Evolutionary conservation across 352 stramenopile species (phyloP).

Genomic region (Plasmopara halstedii): DNA sequence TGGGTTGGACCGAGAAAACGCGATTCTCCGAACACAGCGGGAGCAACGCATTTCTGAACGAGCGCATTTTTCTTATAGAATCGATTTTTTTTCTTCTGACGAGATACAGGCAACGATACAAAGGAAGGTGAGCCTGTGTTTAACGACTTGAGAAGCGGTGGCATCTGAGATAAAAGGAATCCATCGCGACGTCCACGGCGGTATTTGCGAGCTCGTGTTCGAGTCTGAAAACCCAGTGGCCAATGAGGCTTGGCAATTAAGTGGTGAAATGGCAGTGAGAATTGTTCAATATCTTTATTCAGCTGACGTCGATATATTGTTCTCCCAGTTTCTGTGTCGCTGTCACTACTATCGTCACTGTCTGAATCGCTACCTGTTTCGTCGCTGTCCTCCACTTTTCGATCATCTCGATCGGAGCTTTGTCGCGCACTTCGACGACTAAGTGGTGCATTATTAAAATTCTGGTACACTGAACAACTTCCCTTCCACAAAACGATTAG

Average conservation of each 20-base stretch:
- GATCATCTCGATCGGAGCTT: conserved; percentile 12
- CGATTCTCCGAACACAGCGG: conserved; percentile 61
- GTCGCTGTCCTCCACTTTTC: conserved; percentile 7
- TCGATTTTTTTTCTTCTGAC: conserved; percentile 21
- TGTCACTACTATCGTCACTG: background rate
- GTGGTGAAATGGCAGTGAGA: conserved; percentile 44
- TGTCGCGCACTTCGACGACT: conserved; percentile 12
- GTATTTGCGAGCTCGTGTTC: conserved; percentile 42
- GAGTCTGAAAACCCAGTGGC: conserved; percentile 52
- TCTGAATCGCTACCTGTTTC: conserved; percentile 3
- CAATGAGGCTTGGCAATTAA: conserved; percentile 51
- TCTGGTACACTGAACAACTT: conserved; percentile 53
- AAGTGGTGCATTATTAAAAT: conserved; percentile 49
- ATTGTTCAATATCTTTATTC: conserved; percentile 14
- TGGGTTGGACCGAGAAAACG: conserved; percentile 43
- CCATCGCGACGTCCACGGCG: conserved; percentile 39
- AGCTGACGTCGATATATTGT: conserved; percentile 1
- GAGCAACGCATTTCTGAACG: conserved; percentile 36
- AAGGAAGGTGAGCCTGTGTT: background rate
- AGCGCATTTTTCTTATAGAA: conserved; percentile 32
- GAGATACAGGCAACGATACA: conserved; percentile 9
- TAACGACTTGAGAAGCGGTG: conserved; percentile 1
- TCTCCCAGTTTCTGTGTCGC: background rate
- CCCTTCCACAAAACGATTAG: conserved; percentile 60
- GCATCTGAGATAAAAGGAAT: conserved; percentile 19